Evolutionary conservation across 2,329 filamentous ascomycete species (phyloP).

Genomic region (Pseudogymnoascus sp.): DNA sequence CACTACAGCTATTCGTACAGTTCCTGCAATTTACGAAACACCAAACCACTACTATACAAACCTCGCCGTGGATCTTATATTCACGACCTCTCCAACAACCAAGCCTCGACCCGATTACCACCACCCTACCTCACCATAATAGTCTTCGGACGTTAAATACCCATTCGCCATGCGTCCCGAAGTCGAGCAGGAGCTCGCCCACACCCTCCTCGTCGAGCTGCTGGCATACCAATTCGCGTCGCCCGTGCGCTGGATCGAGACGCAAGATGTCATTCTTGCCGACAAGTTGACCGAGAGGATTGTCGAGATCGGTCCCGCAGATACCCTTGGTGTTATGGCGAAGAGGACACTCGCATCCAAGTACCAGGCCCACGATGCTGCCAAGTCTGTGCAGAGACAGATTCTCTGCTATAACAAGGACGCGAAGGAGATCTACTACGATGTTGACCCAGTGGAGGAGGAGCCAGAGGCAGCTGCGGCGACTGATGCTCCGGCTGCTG

Average conservation of each 20-base stretch:
- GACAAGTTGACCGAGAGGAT: slow-evolving; percentile 95
- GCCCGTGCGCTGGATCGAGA: slow-evolving; percentile 99
- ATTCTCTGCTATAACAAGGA: slow-evolving; percentile 99
- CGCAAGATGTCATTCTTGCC: slow-evolving; percentile 97
- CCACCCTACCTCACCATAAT: slow-evolving; percentile 11
- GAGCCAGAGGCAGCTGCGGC: slow-evolving; percentile 58
- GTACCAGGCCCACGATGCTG: slow-evolving; percentile 97
- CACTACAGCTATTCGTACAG: neutral
- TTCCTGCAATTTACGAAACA: neutral
- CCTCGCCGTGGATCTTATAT: neutral
- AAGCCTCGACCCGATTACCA: neutral
- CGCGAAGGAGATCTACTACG: slow-evolving; percentile 98
- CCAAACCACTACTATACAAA: neutral
- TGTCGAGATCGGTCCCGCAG: slow-evolving; percentile 92
- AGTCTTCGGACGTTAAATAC: slow-evolving; percentile 24
- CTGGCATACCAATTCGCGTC: slow-evolving; percentile 99
- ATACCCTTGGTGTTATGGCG: slow-evolving; percentile 96
- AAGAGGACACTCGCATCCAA: slow-evolving; percentile 92
- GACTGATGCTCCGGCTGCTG: slow-evolving; percentile 30
- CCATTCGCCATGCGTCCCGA: slow-evolving; percentile 78
- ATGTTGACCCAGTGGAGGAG: slow-evolving; percentile 89
- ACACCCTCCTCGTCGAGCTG: slow-evolving; percentile 96
- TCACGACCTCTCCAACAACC: neutral
- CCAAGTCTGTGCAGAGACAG: slow-evolving; percentile 90
- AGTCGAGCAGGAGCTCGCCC: slow-evolving; percentile 97